Base-by-base conservation (phyloP, 306 rosid species). In the Cyclanthera cordifolia region DNA sequence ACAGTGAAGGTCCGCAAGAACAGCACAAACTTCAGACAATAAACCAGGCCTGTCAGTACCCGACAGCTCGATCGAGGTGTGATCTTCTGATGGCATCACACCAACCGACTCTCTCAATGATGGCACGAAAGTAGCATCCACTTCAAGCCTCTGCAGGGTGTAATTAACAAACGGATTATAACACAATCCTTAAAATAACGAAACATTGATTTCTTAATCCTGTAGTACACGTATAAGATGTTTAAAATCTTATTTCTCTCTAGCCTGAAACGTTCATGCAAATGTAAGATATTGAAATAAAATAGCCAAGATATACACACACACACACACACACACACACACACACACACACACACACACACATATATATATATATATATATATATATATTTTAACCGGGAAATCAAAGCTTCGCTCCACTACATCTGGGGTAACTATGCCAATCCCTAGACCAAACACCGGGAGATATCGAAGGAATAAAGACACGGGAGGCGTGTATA, bases 21-120 rank as follows among this genome's bases (percentile, higher is more conserved):
- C 94, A 0, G 99, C 99, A 80, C 91, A 90, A 25, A 93, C 82
- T 85, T 90, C 99, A 24, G 99, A 93, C 72, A 93, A 84, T 74
- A 93, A 84, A 34, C 99, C 99, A 13, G 99, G 95, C 63, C 97
- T 80, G 82, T 93, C 99, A 1, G 85, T 90, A 48, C 99, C 99
- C 2, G 90, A 83, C 32, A 93, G 99, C 75, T 93, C 99, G 58
- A 93, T 80, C 25, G 87, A 86, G 45, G 99, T 93, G 80, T 93
- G 90, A 74, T 87, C 99, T 79, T 90, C 95, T 1, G 88, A 86
- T 54, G 88, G 96, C 72, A 86, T 87, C 16, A 93, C 87, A 27
- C 97, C 99, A 23, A 93, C 96, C 15, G 90, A 82, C 45, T 84
- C 94, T 83, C 89, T 86, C 72, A 81, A n/a, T 4, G 96, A 86